Base-by-base conservation (phyloP, 768 basidiomycete species). In the Auriscalpium vulgare region DNA sequence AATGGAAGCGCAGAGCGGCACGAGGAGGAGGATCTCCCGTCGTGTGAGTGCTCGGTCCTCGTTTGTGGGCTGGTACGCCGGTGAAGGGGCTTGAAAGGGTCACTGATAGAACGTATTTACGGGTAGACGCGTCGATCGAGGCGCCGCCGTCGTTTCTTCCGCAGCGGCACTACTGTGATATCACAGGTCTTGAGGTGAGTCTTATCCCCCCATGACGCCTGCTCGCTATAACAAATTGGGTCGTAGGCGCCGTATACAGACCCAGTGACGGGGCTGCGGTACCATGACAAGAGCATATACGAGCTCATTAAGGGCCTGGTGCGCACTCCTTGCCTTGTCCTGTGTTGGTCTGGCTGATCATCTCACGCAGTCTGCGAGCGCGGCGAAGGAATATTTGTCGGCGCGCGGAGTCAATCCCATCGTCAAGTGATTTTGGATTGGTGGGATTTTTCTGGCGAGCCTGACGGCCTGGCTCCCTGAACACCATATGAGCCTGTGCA, bases 201-300 rank as follows among this genome's bases (percentile, higher is more conserved):
- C 29, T 37, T 47, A 10, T 38, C 19, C 10, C 8, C 14, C 29
- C 21, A 47, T 13, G 8, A 44, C n/a, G 17, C 13, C 16, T 49
- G 21, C 11, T 29, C 17, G 10, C 43, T 9, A 29, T 35, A 38
- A 14, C 8, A 8, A 8, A 49, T 40, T 2, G 5, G 16, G 29
- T 49, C 16, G 3, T 23, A 89, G 88, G 89, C 87, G 0, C 88
- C 86, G 1, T 92, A 92, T 61, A 91, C 87, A 0, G 88, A 93
- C 61, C 90, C 91, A 7, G 79, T 82, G 2, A 91, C 89, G 0
- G 83, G 84, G 1, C 73, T 93, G 10, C 78, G 91, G 4, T 92
- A 87, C 66, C 87, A 92, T 59, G 86, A 92, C 74, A 90, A 88
- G 74, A 88, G 83, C 58, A 81, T 92, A n/a, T 92, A 91, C 65